Conservation (phyloP, 2,329 filamentous ascomycete species). For the Truncatella angustata region DNA sequence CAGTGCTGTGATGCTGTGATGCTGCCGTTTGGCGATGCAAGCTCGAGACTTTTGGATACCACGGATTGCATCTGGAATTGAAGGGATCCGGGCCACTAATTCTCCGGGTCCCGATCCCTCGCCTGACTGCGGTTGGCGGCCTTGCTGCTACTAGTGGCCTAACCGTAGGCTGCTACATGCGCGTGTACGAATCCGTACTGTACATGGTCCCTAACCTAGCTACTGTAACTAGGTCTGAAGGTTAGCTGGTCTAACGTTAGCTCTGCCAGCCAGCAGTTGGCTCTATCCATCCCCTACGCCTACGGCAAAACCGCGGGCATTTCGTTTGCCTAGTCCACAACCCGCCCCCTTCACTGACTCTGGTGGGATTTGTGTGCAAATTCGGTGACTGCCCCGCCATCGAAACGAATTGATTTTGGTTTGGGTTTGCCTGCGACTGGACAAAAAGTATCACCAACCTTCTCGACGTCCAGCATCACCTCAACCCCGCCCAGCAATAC, state of each 20-base stretch:
- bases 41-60: background rate
- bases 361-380: constrained; percentile 8
- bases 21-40: background rate
- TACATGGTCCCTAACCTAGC: no score
- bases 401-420: background rate
- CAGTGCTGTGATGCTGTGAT: no score
- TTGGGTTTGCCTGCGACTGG: background rate
- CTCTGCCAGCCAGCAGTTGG: no score
- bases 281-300: no score
- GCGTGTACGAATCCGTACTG: no score
- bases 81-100: constrained; percentile 1
- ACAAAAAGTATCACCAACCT: background rate
- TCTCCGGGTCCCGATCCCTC: constrained; percentile 1
- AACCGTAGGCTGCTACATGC: no score
- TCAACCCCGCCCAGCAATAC: background rate
- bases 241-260: no score
- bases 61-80: no score
- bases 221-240: no score
- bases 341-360: background rate
- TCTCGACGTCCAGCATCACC: background rate
- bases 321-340: constrained; percentile 2
- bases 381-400: constrained; percentile 11
- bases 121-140: no score
- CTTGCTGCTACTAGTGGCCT: no score
- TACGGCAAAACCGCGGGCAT: constrained; percentile 4